These are phyloP conservation scores for Cyphellophora attinorum DNA, from an alignment of 2,329 filamentous ascomycete species.

Conservation along the genomic window DNA sequence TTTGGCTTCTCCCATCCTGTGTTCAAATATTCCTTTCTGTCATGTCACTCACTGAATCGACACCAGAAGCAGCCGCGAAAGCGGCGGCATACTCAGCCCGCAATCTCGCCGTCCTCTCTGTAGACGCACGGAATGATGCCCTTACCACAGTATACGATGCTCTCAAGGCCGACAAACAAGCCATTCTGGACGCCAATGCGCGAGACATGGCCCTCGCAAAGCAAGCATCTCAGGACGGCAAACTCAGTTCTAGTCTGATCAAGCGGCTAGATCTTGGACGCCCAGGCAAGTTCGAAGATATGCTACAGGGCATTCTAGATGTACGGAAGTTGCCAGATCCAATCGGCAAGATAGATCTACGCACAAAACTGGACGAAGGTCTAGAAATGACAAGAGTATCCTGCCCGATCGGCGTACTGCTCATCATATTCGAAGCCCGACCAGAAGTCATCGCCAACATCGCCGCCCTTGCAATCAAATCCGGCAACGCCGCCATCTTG, in stretches of 20 bases:
- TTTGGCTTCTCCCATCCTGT: too few species aligned
- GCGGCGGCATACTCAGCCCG: constrained; percentile 75
- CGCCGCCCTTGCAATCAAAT: constrained; percentile 89
- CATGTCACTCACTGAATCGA: constrained; percentile 87
- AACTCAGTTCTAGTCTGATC: constrained; percentile 70
- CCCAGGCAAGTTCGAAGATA: constrained; percentile 91
- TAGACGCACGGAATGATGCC: constrained; percentile 69
- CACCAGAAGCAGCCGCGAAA: constrained; percentile 65
- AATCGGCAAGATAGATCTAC: constrained; percentile 78
- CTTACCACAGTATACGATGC: constrained; percentile 72
- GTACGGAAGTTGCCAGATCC: constrained; percentile 79
- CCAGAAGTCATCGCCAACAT: constrained; percentile 99
- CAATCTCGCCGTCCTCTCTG: constrained; percentile 68
- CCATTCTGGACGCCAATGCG: constrained; percentile 79
- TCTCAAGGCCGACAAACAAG: constrained; percentile 58
- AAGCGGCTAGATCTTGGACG: constrained; percentile 80
- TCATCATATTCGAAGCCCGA: constrained; percentile 96
- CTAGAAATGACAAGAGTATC: constrained; percentile 79
- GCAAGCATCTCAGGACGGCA: constrained; percentile 63
- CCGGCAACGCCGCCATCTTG: constrained; percentile 89
- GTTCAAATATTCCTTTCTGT: too few species aligned
- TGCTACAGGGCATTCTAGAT: constrained; percentile 89
- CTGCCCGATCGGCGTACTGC: constrained; percentile 90
- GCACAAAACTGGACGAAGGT: constrained; percentile 77
- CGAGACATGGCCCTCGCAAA: constrained; percentile 68